Evolutionary conservation across 1,284 basidiomycete genomes (phyloP), one percentile per base, ranked within the genome.

Genomic region (Fomitopsis schrenkii): DNA sequence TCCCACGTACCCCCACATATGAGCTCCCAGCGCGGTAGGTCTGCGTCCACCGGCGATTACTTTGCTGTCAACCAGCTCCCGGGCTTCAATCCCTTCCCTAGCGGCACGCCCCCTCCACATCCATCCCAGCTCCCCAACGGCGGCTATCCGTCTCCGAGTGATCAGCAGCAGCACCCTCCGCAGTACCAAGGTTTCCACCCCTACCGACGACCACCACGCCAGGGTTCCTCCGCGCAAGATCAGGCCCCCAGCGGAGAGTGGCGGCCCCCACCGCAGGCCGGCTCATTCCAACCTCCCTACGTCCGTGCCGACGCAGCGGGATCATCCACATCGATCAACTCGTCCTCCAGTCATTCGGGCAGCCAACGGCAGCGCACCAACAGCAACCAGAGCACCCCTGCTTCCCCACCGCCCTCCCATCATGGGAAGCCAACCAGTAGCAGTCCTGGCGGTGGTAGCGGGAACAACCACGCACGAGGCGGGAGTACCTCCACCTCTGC

Each of bases 281-380:
- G 70, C 3, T 69, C 83, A 65, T 75, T 83, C 65, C 81, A 83
- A 63, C 81, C 83, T 0, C 90, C 90, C 1, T 91, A 92, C 71
- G 86, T 83, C 35, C 86, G 90, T 60, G 80, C 83, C 33, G 90
- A 92, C 62, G 90, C 90, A 14, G 86, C 90, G 10, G 86, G 83
- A 48, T 91, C 90, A 1, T 84, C 86, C 22, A 85, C 87, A 9
- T 91, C 90, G 0, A 79, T 92, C 66, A 90, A 87, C 70, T 92
- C 90, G 7, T 78, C 78, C 36, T 84, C 65, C 30, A 33, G 42
- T 45, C 67, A 70, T 58, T 67, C 69, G 14, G 68, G 84, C 58
- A 68, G 69, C 60, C 65, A 73, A 60, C 82, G 88, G 26, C 82
- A 83, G 65, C 79, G 88, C 53, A 89, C 88, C 17, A 84, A 83